Evolutionary conservation across 345 rosid genomes (phyloP), one percentile per base, ranked within the genome.

Genomic region (Geranium brycei): DNA sequence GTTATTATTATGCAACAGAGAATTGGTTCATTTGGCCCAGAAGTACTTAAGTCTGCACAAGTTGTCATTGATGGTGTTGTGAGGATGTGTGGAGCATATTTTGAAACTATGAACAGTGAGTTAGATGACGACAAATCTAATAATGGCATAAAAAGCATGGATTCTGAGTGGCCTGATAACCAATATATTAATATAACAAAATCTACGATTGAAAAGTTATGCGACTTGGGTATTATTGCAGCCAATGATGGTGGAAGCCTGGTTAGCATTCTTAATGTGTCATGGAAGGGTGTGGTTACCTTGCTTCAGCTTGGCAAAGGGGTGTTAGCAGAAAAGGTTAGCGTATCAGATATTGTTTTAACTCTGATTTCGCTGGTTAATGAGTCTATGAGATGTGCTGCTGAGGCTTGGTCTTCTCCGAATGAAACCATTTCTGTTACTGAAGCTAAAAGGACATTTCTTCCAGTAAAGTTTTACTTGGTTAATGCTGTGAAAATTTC

Each of bases 201-300:
- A 70, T 67, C 70, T 40, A 69, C 86, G 14, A 61, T 85, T 70
- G 84, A 81, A 60, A 82, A 81, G 51, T 72, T 93, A 61, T 80
- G 81, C 71, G 87, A 88, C 51, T 73, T 93, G 59, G 97, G 95
- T 23, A 75, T 79, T 69, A 66, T 87, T 66, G 91, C 97, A 51
- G 93, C 96, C 63, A 82, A 73, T 73, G 84, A 73, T 56, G 93
- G 97, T 78, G 99, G 97, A 28, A 82, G 64, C 77, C 86, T 93
- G 64, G 99, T 90, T 66, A 68, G 82, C 73, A 78, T 93, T 76
- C 95, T 93, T 65, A 93, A 90, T 77, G 74, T 83, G 65, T 86
- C 96, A 51, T 90, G 93, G 99, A 93, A 88, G 79, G 97, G 97
- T 68, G 89, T 89, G 70, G 89, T 87, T 66, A 69, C 81, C 31